Percentiles rank a stretch among this genome's conserved stretches.
These are phyloP conservation scores for Ceratobasidium papillatum DNA, from an alignment of 1,284 basidiomycete genomes.

Conservation along the genomic window DNA sequence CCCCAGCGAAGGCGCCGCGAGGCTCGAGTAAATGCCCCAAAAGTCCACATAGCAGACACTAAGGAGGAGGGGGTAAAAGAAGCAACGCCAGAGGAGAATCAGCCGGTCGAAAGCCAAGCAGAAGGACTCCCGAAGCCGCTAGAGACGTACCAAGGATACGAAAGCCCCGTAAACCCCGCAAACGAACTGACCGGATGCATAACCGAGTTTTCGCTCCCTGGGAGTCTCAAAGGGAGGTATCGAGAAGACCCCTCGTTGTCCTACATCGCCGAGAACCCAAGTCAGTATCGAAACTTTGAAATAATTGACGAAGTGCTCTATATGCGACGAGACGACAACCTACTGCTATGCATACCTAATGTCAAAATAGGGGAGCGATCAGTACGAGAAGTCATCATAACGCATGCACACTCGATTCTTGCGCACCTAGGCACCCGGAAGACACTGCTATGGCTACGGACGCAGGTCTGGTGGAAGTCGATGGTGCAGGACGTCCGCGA, in stretches of 20 bases:
- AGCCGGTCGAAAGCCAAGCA: neutral
- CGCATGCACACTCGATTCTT: slow-evolving; percentile 14
- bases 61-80: neutral
- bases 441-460: slow-evolving; percentile 40
- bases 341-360: slow-evolving; percentile 54
- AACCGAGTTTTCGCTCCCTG: neutral
- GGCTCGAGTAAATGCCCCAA: neutral
- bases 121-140: neutral
- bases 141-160: neutral
- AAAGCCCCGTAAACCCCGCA: neutral
- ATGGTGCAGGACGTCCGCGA: slow-evolving; percentile 41
- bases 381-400: slow-evolving; percentile 40
- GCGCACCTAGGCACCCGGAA: slow-evolving; percentile 45
- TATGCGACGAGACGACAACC: slow-evolving; percentile 2
- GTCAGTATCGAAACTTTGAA: neutral
- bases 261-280: neutral
- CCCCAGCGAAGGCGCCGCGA: neutral
- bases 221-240: neutral
- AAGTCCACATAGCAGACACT: neutral
- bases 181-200: neutral
- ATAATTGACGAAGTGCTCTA: neutral
- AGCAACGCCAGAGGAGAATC: neutral
- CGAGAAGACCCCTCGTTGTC: neutral
- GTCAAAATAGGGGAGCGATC: slow-evolving; percentile 26
- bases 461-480: slow-evolving; percentile 46